Conservation (phyloP, 768 basidiomycete species). For the Boletus pseudopeckii region DNA sequence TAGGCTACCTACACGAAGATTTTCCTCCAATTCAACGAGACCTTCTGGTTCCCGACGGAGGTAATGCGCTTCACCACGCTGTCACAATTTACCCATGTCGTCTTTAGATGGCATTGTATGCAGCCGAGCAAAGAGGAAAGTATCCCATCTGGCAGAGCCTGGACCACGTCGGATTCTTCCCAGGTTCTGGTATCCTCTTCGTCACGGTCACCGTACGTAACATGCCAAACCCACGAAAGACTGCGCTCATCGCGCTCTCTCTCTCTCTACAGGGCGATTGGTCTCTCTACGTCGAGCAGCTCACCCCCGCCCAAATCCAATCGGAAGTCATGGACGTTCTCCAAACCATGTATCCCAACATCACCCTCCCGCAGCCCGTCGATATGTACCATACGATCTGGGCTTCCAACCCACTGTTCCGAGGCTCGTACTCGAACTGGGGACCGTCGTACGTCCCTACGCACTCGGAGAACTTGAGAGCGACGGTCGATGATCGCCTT, state of each 20-base stretch:
- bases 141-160: conserved; percentile 69
- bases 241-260: background rate
- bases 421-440: conserved; percentile 62
- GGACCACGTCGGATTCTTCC: conserved; percentile 54
- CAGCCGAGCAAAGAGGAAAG: conserved; percentile 52
- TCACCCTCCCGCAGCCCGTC: conserved; percentile 49
- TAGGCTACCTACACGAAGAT: conserved; percentile 65
- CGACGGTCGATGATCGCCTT: conserved; percentile 46
- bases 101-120: conserved; percentile 45
- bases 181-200: conserved; percentile 49
- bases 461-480: conserved; percentile 52
- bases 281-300: conserved; percentile 52
- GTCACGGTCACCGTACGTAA: conserved; percentile 26
- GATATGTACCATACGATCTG: conserved; percentile 58
- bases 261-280: conserved; percentile 67
- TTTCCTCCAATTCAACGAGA: conserved; percentile 57
- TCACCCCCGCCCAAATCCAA: conserved; percentile 46
- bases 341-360: conserved; percentile 52
- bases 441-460: conserved; percentile 53
- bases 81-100: background rate
- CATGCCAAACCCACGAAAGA: background rate
- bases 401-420: conserved; percentile 45
- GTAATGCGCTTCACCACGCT: conserved; percentile 9
- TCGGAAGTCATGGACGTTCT: conserved; percentile 53
- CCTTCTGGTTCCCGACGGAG: conserved; percentile 57